These are phyloP conservation scores for Kazachstania sp. DNA, from an alignment of 1,139 yeast species.

Conservation along the genomic window DNA sequence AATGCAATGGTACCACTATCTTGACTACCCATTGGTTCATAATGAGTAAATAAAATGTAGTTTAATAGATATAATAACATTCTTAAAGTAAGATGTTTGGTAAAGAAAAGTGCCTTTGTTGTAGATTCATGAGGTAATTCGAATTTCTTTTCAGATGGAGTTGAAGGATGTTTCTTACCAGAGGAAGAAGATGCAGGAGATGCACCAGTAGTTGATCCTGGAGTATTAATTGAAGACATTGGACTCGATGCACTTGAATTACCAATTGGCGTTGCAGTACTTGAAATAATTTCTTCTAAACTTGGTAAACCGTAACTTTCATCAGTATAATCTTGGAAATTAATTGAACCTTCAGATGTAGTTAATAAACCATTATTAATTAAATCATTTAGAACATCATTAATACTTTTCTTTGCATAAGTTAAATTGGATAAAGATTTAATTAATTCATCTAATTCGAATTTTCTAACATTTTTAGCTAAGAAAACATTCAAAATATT, in stretches of 20 bases:
- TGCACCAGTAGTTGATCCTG: constrained; percentile 6
- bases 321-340: constrained; percentile 20
- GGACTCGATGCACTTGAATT: constrained; percentile 7
- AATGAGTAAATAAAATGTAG: constrained; percentile 39
- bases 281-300: constrained; percentile 29
- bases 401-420: constrained; percentile 27
- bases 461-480: constrained; percentile 35
- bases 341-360: constrained; percentile 28
- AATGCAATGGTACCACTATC: constrained; percentile 29
- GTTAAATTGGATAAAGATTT: constrained; percentile 28
- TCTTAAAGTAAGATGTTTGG: constrained; percentile 36
- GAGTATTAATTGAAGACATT: constrained; percentile 3
- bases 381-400: constrained; percentile 23
- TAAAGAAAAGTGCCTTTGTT: constrained; percentile 33
- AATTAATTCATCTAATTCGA: constrained; percentile 32
- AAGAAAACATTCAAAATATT: constrained; percentile 28
- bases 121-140: constrained; percentile 31
- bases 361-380: constrained; percentile 26
- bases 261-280: constrained; percentile 9
- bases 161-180: background rate
- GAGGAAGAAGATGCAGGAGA: constrained; percentile 8
- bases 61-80: constrained; percentile 40
- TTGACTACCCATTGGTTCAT: constrained; percentile 37
- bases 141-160: constrained; percentile 20
- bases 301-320: constrained; percentile 33